Base-by-base conservation (phyloP, 306 rosid genomes). In the Hippophae rhamnoides region DNA sequence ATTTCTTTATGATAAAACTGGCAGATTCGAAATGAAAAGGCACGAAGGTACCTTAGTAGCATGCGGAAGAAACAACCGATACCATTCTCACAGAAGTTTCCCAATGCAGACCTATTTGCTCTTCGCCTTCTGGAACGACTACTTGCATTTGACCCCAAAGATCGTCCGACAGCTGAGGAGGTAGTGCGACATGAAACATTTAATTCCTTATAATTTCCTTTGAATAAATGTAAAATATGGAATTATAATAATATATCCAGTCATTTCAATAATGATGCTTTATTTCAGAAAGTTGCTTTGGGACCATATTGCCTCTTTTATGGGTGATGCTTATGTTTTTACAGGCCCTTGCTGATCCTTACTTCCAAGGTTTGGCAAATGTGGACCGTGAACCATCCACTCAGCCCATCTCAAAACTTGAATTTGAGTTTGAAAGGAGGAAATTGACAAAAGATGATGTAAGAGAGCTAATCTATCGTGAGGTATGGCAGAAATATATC, bases 1-100 rank as follows among this genome's bases (percentile, higher is more conserved):
- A 51, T 63, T 25, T 64, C 8, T 72, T 41, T 42, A 61, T 70
- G 6, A 41, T 68, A 47, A 49, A 62, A 44, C 68, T 54, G 41
- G 71, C 78, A 92, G 98, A 92, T 92, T 73, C 88, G 98, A 51
- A 92, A 92, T 72, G 98, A 92, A 75, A 92, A 92, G 72, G 98
- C 98, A 56, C 82, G 96, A 70, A 81, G 98, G 80, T 92, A 92
- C 65, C 95, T 92, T 62, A 56, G 81, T 67, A 85, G 70, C 79
- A 92, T 92, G 98, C 72, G 93, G 61, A 92, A 79, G 72, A 92
- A 92, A 62, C 89, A 70, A 74, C 84, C 96, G 18, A 68, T 92
- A 76, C 81, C 95, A 13, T 73, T 87, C 64, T 41, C 89, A 47
- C 85, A 80, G 47, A 92, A 92, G 79, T 92, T 92, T 68, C 93